phyloP scores from a whole-genome alignment of 768 basidiomycete species.

The Agaricus subrufescens region DNA sequence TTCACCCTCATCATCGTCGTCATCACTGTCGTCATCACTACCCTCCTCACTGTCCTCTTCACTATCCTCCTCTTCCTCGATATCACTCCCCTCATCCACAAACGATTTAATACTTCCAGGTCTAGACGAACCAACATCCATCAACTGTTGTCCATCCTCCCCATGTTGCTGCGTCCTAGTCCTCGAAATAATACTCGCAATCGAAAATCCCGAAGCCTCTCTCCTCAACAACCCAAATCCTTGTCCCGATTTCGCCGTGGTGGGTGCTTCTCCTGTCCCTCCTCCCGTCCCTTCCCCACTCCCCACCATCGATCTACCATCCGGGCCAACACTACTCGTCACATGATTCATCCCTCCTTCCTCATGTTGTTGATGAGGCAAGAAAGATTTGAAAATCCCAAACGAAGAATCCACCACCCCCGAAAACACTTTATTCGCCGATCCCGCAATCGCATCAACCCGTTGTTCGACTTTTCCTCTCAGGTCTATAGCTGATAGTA shows the following conservation, averaged over 20 bases:
- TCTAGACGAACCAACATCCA: slow-evolving; percentile 33
- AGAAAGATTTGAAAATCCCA: slow-evolving; percentile 75
- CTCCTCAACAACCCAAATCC: slow-evolving; percentile 66
- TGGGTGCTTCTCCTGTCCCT: slow-evolving; percentile 13
- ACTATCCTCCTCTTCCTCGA: slow-evolving; percentile 35
- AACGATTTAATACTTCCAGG: slow-evolving; percentile 37
- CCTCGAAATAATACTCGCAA: slow-evolving; percentile 62
- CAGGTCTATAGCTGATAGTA: slow-evolving; percentile 29
- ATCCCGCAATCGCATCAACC: slow-evolving; percentile 75
- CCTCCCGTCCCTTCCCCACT: too few species aligned
- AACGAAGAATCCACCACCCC: slow-evolving; percentile 91
- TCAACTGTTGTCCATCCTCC: slow-evolving; percentile 42
- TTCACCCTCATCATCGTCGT: slow-evolving; percentile 33
- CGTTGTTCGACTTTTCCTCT: slow-evolving; percentile 73
- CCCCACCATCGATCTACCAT: too few species aligned
- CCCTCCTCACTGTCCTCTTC: slow-evolving; percentile 35
- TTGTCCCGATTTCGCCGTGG: slow-evolving; percentile 27
- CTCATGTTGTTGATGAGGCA: slow-evolving; percentile 35
- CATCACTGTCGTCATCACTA: slow-evolving; percentile 31
- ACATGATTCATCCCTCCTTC: not conserved
- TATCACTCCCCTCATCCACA: slow-evolving; percentile 20
- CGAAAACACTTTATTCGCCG: slow-evolving; percentile 77
- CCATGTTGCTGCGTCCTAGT: slow-evolving; percentile 28
- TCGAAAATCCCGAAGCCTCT: slow-evolving; percentile 68
- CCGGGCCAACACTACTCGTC: not conserved